Conservation (phyloP, 2,329 filamentous ascomycete genomes). For the Setomelanomma holmii region DNA sequence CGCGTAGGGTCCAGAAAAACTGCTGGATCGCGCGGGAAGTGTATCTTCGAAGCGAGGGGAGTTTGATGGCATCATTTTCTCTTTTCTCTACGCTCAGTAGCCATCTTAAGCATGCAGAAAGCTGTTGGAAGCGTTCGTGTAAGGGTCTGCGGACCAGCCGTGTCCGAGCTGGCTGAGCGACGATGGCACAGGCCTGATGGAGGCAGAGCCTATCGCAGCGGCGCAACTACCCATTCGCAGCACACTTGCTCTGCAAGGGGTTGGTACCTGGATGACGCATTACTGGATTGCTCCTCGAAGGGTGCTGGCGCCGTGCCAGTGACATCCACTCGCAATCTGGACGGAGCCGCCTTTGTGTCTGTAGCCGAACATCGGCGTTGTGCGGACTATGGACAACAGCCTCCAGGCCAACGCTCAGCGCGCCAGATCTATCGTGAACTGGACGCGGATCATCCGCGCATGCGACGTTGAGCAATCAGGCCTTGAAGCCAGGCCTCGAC, state of each 20-base stretch:
- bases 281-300: constrained; percentile 15
- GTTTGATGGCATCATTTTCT: neutral
- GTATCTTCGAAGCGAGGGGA: neutral
- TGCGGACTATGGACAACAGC: neutral
- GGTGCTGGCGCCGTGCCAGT: constrained; percentile 21
- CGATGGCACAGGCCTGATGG: constrained; percentile 20
- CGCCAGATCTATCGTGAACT: constrained; percentile 9
- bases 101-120: neutral
- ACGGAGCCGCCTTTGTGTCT: constrained; percentile 1
- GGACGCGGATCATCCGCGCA: constrained; percentile 4
- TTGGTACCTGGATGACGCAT: constrained; percentile 46
- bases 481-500: constrained; percentile 2
- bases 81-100: neutral
- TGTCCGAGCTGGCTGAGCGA: constrained; percentile 18
- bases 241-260: constrained; percentile 38
- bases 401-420: neutral
- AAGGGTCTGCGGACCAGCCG: constrained; percentile 9
- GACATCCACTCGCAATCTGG: constrained; percentile 19
- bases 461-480: constrained; percentile 1
- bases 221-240: constrained; percentile 26
- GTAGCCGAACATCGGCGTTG: constrained; percentile 15
- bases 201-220: constrained; percentile 25
- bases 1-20: constrained; percentile 19
- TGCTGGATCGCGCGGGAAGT: neutral
- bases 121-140: constrained; percentile 4